Evolutionary conservation across 2,329 filamentous ascomycete genomes (phyloP), one percentile per base, ranked within the genome.

Genomic region (Thelonectria blattea): DNA sequence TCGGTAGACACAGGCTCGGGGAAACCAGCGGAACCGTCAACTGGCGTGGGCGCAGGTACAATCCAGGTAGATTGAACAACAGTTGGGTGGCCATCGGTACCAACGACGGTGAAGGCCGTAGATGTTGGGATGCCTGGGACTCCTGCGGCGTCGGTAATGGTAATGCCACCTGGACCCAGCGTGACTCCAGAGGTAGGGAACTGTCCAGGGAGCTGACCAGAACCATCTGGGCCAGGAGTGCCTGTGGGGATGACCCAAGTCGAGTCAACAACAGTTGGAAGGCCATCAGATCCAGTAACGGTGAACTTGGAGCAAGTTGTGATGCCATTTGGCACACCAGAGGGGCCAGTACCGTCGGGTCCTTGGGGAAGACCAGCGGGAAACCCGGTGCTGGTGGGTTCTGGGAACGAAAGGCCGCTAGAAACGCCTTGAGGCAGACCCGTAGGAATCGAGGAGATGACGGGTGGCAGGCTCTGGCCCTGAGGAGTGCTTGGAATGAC

Each of bases 221-320:
- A 66, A 10, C 47, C 58, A 5, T 58, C 60, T 24, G 56, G 49
- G 11, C 48, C 51, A 24, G 66, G 61, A 11, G 61, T 65, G 34
- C 47, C 58, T 9, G 48, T 30, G 49, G 72, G 66, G 14, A 72
- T 60, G 18, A 76, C 65, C 68, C 74, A 70, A 15, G 71, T 74
- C 9, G 75, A 76, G 41, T 77, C 72, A 18, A 77, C 60, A 11
- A 75, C 66, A 10, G 75, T 77, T 11, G 73, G 70, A 39, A 68
- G 60, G 6, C 74, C 75, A 60, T 77, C 67, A n/a, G 70, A 39
- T 3, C 75, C 75, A 41, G 70, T 65, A 45, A 75, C 62, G 14
- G 73, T 76, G 46, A 73, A 62, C 18, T 65, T 71, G 10, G 68
- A 65, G 20, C 65, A 70, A 1, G 64, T 71, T 18, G 70, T 70